Evolutionary conservation across 345 rosid species (phyloP).

Genomic region (Linum usitatissimum): DNA sequence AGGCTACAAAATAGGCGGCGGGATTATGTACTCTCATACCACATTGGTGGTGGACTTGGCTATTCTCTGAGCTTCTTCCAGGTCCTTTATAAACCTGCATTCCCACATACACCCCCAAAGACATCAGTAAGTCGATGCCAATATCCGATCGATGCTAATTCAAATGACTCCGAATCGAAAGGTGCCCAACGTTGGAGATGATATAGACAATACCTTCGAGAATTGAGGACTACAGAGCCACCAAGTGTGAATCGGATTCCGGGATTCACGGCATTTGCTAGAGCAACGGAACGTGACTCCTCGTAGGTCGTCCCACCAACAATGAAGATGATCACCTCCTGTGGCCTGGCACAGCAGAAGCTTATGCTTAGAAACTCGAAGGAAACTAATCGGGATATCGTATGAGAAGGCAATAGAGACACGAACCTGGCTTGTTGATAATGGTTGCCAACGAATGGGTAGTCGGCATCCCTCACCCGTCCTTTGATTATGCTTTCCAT

Average conservation of each 20-base stretch:
- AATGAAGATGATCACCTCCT: constrained; percentile 78
- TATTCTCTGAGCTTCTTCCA: constrained; percentile 72
- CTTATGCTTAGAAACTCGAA: not conserved
- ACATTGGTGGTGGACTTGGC: constrained; percentile 42
- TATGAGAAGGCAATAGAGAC: not conserved
- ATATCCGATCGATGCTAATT: not conserved
- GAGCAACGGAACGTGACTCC: constrained; percentile 77
- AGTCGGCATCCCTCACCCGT: constrained; percentile 82
- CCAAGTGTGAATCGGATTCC: constrained; percentile 88
- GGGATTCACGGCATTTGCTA: constrained; percentile 62
- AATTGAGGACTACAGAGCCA: constrained; percentile 66
- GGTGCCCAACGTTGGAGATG: too few relatives aligned
- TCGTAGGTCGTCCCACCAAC: constrained; percentile 98
- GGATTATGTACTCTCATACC: constrained; percentile 26
- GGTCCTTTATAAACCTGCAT: constrained; percentile 72
- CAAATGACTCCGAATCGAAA: not conserved
- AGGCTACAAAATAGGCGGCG: not conserved
- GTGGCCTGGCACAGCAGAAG: constrained; percentile 53
- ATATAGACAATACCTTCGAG: constrained; percentile 48
- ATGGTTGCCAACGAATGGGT: constrained; percentile 89
- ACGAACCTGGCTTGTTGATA: constrained; percentile 93
- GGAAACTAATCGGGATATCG: not conserved
- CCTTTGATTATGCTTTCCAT: constrained; percentile 94
- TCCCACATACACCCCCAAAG: not conserved
- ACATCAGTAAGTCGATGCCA: not conserved